These are phyloP conservation scores for Aspergillus fijiensis DNA, from an alignment of 2,329 filamentous ascomycete genomes.

Conservation along the genomic window DNA sequence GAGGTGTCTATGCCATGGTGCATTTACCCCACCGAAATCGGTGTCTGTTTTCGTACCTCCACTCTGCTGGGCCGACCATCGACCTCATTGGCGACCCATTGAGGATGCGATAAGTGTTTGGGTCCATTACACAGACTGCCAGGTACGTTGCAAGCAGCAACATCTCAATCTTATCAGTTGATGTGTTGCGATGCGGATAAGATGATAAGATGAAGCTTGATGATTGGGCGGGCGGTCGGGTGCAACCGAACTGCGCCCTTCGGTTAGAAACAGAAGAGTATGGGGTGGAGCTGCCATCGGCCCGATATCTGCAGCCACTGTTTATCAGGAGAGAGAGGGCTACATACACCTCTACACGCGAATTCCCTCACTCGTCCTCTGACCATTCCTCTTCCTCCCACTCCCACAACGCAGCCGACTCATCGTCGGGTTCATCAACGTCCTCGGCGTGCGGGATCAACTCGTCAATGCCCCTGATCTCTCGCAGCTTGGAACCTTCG, in stretches of 20 bases:
- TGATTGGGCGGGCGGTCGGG: not conserved
- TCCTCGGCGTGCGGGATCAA: constrained; percentile 11
- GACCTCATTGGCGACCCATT: not conserved
- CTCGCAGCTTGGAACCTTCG: constrained; percentile 8
- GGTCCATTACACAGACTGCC: not conserved
- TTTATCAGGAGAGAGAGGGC: too few relatives aligned
- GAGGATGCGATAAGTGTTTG: not conserved
- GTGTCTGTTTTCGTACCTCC: not conserved
- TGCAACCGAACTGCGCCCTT: not conserved
- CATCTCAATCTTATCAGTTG: not conserved
- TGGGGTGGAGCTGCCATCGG: too few relatives aligned
- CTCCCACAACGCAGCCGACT: not conserved
- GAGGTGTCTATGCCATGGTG: not conserved
- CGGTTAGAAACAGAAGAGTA: not conserved
- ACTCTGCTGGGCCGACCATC: not conserved
- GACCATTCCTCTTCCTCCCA: too few relatives aligned
- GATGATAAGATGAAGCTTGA: not conserved
- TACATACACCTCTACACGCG: too few relatives aligned
- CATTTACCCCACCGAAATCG: not conserved
- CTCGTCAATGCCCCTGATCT: constrained; percentile 13
- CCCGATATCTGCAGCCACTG: too few relatives aligned
- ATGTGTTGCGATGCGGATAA: not conserved
- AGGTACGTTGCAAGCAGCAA: not conserved
- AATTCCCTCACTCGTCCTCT: not conserved
- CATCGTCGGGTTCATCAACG: constrained; percentile 8